Conservation (phyloP, 192 early-diverging fungal genomes). For the Rhizophagus sp. region DNA sequence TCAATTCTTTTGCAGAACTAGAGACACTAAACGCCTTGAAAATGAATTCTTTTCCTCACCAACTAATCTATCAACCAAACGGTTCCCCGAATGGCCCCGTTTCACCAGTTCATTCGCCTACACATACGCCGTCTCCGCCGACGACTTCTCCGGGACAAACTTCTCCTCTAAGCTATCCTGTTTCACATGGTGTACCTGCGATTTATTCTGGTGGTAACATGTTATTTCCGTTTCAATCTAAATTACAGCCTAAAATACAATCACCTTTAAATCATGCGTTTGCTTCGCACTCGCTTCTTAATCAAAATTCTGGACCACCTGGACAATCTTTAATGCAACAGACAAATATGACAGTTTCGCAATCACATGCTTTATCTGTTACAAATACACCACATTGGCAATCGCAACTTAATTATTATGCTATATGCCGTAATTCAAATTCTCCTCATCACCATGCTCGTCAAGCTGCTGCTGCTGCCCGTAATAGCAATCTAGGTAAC, state of each 20-base stretch:
- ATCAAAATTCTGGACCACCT: constrained; percentile 21
- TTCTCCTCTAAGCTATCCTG: constrained; percentile 18
- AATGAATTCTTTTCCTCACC: constrained; percentile 25
- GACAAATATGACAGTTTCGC: not conserved
- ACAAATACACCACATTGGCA: constrained; percentile 58
- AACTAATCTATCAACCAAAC: constrained; percentile 25
- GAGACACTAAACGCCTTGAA: not conserved
- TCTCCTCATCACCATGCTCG: constrained; percentile 91
- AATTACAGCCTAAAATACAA: constrained; percentile 18
- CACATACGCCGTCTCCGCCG: constrained; percentile 22
- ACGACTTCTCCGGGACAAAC: constrained; percentile 23
- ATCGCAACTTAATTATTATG: constrained; percentile 70
- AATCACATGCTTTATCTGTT: not conserved
- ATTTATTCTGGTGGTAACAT: constrained; percentile 9
- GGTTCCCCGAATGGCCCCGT: constrained; percentile 17
- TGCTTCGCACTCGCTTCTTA: constrained; percentile 6
- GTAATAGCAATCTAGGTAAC: constrained; percentile 45
- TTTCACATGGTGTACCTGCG: constrained; percentile 9
- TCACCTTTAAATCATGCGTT: not conserved
- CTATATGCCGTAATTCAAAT: constrained; percentile 71
- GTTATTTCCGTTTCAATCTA: constrained; percentile 7
- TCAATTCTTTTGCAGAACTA: not conserved
- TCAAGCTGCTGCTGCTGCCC: constrained; percentile 78
- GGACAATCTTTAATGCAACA: constrained; percentile 14
- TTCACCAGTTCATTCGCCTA: constrained; percentile 21